Evolutionary conservation across 1,284 basidiomycete genomes (phyloP).

Genomic region (Cryptococcus jaspeensis): DNA sequence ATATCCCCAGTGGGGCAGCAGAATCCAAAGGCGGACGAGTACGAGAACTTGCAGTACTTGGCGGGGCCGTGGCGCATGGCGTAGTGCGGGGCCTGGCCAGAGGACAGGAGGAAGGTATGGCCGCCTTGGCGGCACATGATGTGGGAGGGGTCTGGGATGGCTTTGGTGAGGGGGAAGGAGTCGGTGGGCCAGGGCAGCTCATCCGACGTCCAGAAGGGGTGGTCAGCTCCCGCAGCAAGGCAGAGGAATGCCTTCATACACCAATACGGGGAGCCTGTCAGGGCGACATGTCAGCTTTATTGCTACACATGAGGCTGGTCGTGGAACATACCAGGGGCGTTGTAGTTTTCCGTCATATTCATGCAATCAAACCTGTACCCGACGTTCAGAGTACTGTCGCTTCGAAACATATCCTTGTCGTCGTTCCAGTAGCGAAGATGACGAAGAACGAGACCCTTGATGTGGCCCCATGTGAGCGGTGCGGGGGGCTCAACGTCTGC

Average conservation of each 20-base stretch:
- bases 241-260: constrained; percentile 73
- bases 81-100: constrained; percentile 74
- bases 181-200: constrained; percentile 63
- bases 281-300: neutral
- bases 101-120: constrained; percentile 70
- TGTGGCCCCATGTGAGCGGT: constrained; percentile 65
- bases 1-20: constrained; percentile 67
- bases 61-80: constrained; percentile 72
- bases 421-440: constrained; percentile 70
- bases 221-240: constrained; percentile 62
- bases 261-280: constrained; percentile 67
- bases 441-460: constrained; percentile 70
- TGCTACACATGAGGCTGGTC: neutral
- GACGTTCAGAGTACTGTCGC: constrained; percentile 70
- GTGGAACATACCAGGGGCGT: constrained; percentile 60
- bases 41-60: constrained; percentile 74
- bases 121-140: constrained; percentile 59
- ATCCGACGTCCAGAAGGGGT: constrained; percentile 67
- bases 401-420: constrained; percentile 56
- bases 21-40: constrained; percentile 72
- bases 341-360: constrained; percentile 74
- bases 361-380: constrained; percentile 71
- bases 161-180: constrained; percentile 50
- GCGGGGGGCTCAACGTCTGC: constrained; percentile 66
- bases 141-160: constrained; percentile 65